Base-by-base conservation (phyloP, 345 rosid species). In the thale cress (Arabidopsis thaliana) region DNA sequence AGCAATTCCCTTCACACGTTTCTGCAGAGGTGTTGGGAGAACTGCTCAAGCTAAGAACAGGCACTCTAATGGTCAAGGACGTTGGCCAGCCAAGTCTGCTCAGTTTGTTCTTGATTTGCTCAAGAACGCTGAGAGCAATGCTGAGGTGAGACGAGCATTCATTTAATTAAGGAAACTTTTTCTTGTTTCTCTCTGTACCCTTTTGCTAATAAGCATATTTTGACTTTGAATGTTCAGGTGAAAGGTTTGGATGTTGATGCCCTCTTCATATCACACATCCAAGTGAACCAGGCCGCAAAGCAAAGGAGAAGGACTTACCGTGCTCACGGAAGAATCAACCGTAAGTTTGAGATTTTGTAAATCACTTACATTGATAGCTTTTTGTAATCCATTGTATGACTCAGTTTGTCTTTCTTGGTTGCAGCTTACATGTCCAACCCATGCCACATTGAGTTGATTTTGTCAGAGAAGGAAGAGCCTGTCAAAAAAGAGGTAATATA, bases 1-100 rank as follows among this genome's bases (percentile, higher is more conserved):
- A 79, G 99, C 99, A 9, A 91, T 96, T n/a, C 99, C 99, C n/a
- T 96, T 96, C 89, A 79, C 94, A 6, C 93, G 97, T 7, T 96
- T 87, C 81, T 96, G 98, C 22, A 37, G 98, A 71, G 99, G 98
- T 48, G 97, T 96, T 4, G 99, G 98, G n/a, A 85, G 98, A n/a
- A 96, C 99, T 82, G 99, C 99, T 55, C 99, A 96, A 83, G 99
- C 98, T 28, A 96, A 96, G 84, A 93, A 88, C 84, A 87, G 98
- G 79, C 98, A 93, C 65, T 87, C 97, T 1, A 95, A 95, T 72
- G 99, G 99, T 30, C 98, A 95, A 71, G 99, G 98, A 59, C 91
- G 98, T 20, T 95, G 99, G 98, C 98, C 99, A 0, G 91, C 81
- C 0, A 95, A 95, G 66, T 95, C 99, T 72, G 97, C 97, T 14